A percentile compares a stretch with the other conserved stretches of the same genome.
phyloP scores from a whole-genome alignment of 176 grass and related monocot genomes.

The Carex cristatella region DNA sequence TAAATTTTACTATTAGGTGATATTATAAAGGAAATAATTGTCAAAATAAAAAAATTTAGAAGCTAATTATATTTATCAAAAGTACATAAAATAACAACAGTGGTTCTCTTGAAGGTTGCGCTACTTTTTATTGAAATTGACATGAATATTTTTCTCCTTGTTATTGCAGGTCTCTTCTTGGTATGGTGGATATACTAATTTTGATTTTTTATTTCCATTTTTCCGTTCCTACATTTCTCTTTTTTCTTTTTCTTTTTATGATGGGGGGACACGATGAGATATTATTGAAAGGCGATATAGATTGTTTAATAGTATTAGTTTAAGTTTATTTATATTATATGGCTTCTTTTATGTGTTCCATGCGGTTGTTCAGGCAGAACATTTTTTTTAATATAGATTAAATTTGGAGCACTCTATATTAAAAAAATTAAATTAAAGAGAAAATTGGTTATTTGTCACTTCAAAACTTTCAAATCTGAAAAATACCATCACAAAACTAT shows the following conservation, averaged over 20 bases:
- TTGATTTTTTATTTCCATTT: constrained; percentile 5
- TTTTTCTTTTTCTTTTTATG: neutral
- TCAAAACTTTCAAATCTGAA: too few relatives aligned
- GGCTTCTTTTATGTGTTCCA: neutral
- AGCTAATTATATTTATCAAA: neutral
- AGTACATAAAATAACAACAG: too few relatives aligned
- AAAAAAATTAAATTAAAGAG: too few relatives aligned
- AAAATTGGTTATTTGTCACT: too few relatives aligned
- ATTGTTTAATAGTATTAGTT: neutral
- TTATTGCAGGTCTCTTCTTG: constrained; percentile 12
- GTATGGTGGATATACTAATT: constrained; percentile 12
- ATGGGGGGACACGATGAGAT: neutral
- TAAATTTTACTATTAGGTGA: neutral
- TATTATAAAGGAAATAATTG: neutral
- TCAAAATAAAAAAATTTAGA: neutral
- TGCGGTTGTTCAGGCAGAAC: too few relatives aligned
- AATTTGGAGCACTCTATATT: too few relatives aligned
- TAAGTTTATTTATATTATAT: neutral
- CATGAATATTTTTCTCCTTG: neutral
- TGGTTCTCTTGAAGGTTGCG: neutral
- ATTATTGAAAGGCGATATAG: neutral
- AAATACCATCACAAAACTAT: too few relatives aligned
- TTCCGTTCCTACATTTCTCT: neutral
- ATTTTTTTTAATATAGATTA: too few relatives aligned
- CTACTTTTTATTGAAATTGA: neutral